A percentile compares a stretch with the other conserved stretches of the same genome.
phyloP scores from a whole-genome alignment of 495 filamentous ascomycete species.

The Lentithecium fluviatile region DNA sequence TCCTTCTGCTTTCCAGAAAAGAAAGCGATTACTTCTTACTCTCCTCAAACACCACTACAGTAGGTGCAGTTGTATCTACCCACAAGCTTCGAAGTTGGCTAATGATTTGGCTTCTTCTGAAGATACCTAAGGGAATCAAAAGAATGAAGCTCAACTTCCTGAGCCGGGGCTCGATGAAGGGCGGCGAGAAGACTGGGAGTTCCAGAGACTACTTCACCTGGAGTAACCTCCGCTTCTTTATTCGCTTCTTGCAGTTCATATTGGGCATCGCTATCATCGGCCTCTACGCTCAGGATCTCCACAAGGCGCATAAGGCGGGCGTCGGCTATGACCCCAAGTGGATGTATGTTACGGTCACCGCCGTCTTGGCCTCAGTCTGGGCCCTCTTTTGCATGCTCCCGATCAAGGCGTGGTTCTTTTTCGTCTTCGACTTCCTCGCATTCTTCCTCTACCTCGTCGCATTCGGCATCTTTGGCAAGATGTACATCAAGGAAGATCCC shows the following conservation, averaged over 20 bases:
- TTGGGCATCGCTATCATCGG: slow-evolving; percentile 72
- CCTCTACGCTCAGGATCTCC: slow-evolving; percentile 73
- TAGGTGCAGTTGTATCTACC: no score
- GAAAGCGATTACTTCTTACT: neutral
- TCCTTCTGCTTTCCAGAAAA: slow-evolving; percentile 4
- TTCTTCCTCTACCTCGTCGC: slow-evolving; percentile 75
- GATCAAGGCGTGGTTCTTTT: slow-evolving; percentile 56
- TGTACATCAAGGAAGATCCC: slow-evolving; percentile 69
- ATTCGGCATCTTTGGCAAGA: slow-evolving; percentile 78
- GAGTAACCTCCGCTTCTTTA: slow-evolving; percentile 43
- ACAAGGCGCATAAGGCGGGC: slow-evolving; percentile 53
- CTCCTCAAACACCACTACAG: neutral
- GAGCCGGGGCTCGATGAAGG: slow-evolving; percentile 12
- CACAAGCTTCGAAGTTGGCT: neutral
- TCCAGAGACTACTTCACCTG: no score
- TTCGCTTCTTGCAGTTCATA: slow-evolving; percentile 71
- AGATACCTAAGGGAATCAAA: no score
- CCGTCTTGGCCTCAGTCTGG: slow-evolving; percentile 59
- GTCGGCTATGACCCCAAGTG: slow-evolving; percentile 63
- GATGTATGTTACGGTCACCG: slow-evolving; percentile 72
- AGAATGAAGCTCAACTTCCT: slow-evolving; percentile 20
- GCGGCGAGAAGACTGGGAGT: slow-evolving; percentile 13
- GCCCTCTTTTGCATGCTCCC: slow-evolving; percentile 63
- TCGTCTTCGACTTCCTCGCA: slow-evolving; percentile 68
- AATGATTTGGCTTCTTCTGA: no score